Evolutionary conservation across 352 stramenopile species (phyloP).

Genomic region (Pseudoperonospora humuli): DNA sequence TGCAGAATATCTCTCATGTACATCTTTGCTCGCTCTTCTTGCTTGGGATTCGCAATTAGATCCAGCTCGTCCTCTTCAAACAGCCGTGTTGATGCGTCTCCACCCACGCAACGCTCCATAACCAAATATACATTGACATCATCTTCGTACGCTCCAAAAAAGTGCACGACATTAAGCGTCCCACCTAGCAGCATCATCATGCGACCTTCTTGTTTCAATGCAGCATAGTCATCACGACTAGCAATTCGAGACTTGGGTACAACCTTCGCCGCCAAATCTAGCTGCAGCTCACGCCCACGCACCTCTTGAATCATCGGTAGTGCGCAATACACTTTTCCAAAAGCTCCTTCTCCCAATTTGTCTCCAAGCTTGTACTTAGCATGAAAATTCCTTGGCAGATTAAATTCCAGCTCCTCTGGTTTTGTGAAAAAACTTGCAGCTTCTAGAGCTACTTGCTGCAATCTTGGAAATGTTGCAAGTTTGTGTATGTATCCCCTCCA

Average conservation of each 20-base stretch:
- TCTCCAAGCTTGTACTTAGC: conserved; percentile 42
- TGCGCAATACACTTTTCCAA: conserved; percentile 56
- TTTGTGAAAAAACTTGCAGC: conserved; percentile 55
- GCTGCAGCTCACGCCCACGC: conserved; percentile 10
- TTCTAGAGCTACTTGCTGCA: conserved; percentile 49
- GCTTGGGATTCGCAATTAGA: conserved; percentile 5
- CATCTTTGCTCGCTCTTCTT: conserved; percentile 39
- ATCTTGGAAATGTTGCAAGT: conserved; percentile 27
- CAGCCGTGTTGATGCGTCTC: conserved; percentile 42
- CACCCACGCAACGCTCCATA: conserved; percentile 74
- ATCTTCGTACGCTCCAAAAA: conserved; percentile 76
- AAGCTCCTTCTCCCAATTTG: conserved; percentile 61
- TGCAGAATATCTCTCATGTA: conserved; percentile 77
- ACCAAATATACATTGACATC: conserved; percentile 64
- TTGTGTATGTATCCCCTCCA: conserved; percentile 46
- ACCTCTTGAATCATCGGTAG: conserved; percentile 16
- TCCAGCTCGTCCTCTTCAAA: conserved; percentile 10
- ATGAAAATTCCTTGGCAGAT: conserved; percentile 47
- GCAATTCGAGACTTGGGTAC: conserved; percentile 62
- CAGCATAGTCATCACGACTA: conserved; percentile 48
- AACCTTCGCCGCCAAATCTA: conserved; percentile 74
- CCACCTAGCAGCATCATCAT: conserved; percentile 75
- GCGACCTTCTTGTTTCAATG: conserved; percentile 56
- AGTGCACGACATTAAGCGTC: conserved; percentile 78
- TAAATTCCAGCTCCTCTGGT: conserved; percentile 56